Conservation (phyloP, 139 green algal genomes). For the Tetraselmis chui region DNA sequence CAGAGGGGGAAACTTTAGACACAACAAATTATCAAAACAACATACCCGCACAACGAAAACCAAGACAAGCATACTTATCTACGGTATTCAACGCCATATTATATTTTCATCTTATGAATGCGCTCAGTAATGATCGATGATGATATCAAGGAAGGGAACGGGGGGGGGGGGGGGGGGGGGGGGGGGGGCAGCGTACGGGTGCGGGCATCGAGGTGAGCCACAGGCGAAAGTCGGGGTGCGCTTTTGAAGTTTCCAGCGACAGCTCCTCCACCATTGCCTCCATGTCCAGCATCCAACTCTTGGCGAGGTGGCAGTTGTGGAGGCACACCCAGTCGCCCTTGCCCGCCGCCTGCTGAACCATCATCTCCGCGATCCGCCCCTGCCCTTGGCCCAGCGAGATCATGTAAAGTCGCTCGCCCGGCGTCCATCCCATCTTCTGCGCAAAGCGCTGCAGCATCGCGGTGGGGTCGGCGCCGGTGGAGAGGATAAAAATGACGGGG, state of each 20-base stretch:
- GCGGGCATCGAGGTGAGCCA: slow-evolving; percentile 78
- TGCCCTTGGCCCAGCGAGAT: slow-evolving; percentile 80
- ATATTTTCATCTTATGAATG: too few relatives aligned
- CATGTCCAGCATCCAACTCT: slow-evolving; percentile 62
- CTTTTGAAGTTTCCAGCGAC: neutral
- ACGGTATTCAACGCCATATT: too few relatives aligned
- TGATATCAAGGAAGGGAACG: neutral
- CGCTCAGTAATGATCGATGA: too few relatives aligned
- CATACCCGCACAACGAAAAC: too few relatives aligned
- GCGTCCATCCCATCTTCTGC: slow-evolving; percentile 44
- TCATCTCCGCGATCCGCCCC: slow-evolving; percentile 41
- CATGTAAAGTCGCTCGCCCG: slow-evolving; percentile 65
- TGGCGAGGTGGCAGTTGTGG: slow-evolving; percentile 86
- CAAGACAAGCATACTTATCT: too few relatives aligned
- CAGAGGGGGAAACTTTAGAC: too few relatives aligned
- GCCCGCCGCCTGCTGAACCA: slow-evolving; percentile 41
- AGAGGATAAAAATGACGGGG: slow-evolving; percentile 82
- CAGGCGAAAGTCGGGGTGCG: slow-evolving; percentile 71
- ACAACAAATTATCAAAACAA: too few relatives aligned
- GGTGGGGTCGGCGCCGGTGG: slow-evolving; percentile 71
- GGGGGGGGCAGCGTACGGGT: neutral
- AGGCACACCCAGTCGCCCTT: slow-evolving; percentile 78
- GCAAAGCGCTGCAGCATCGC: slow-evolving; percentile 67
- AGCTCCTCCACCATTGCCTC: slow-evolving; percentile 37
- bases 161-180: too few relatives aligned